Evolutionary conservation across 2,329 filamentous ascomycete genomes (phyloP).

Genomic region (Pezizomycotina sp.): DNA sequence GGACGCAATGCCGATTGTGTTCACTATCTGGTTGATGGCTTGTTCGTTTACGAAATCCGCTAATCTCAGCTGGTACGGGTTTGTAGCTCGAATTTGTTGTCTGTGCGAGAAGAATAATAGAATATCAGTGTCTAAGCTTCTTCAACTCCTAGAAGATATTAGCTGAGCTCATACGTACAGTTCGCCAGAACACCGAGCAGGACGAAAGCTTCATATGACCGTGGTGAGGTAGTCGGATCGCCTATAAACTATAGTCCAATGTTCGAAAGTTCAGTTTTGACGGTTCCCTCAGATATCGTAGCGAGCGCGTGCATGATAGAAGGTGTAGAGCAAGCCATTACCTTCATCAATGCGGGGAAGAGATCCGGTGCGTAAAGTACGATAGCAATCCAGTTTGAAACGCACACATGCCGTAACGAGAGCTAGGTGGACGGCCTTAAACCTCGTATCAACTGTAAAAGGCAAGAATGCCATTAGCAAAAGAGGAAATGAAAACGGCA

Average conservation of each 20-base stretch:
- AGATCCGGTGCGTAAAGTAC: conserved; percentile 91
- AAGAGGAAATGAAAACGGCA: too few relatives aligned
- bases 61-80: conserved; percentile 79
- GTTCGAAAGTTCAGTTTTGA: conserved; percentile 1
- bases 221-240: conserved; percentile 49
- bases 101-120: conserved; percentile 11
- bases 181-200: conserved; percentile 79
- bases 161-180: conserved; percentile 31
- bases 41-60: conserved; percentile 91
- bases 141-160: not conserved
- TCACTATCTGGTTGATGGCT: conserved; percentile 67
- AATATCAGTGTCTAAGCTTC: too few relatives aligned
- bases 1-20: conserved; percentile 58
- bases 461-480: too few relatives aligned
- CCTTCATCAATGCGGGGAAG: conserved; percentile 90
- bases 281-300: not conserved
- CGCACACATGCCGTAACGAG: conserved; percentile 73
- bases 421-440: conserved; percentile 64
- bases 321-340: conserved; percentile 28
- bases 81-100: conserved; percentile 98
- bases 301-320: not conserved
- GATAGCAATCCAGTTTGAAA: conserved; percentile 89
- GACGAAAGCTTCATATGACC: conserved; percentile 58
- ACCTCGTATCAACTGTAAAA: conserved; percentile 50
- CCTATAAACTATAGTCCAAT: conserved; percentile 62